Conservation (phyloP, 2,329 filamentous ascomycete species). For the Plenodomus lindquistii region DNA sequence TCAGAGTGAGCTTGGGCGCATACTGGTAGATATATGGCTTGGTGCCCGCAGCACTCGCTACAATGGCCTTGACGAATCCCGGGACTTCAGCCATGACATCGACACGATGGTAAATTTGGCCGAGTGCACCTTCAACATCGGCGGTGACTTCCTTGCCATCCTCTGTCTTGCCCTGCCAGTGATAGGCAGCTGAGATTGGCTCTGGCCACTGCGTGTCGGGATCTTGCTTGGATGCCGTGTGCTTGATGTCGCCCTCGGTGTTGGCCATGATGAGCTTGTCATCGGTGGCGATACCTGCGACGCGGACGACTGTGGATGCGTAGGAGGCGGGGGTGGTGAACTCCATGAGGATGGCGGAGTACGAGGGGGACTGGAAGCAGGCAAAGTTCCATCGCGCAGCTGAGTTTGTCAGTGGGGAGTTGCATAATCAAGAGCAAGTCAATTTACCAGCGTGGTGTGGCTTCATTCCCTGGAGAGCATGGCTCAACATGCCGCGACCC, state of each 20-base stretch:
- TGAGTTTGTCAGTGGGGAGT: slow-evolving; percentile 30
- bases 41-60: slow-evolving; percentile 83
- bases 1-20: slow-evolving; percentile 71
- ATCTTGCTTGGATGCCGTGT: slow-evolving; percentile 73
- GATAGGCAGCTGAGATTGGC: slow-evolving; percentile 73
- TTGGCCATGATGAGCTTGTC: slow-evolving; percentile 78
- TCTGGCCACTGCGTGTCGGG: slow-evolving; percentile 85
- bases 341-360: slow-evolving; percentile 93
- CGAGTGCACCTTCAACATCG: slow-evolving; percentile 69
- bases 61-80: slow-evolving; percentile 92
- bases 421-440: slow-evolving; percentile 1
- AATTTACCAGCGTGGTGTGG: slow-evolving; percentile 82
- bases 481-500: slow-evolving; percentile 77
- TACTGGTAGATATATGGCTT: slow-evolving; percentile 99
- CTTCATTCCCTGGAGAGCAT: slow-evolving; percentile 97
- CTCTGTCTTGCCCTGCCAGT: slow-evolving; percentile 77
- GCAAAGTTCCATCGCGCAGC: slow-evolving; percentile 90
- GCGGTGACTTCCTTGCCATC: slow-evolving; percentile 76
- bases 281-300: slow-evolving; percentile 81
- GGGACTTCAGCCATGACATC: slow-evolving; percentile 98
- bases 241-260: slow-evolving; percentile 65
- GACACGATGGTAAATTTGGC: slow-evolving; percentile 74
- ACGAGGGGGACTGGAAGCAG: slow-evolving; percentile 84
- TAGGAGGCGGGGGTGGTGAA: slow-evolving; percentile 94
- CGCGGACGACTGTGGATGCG: slow-evolving; percentile 78